phyloP scores from a whole-genome alignment of 1,284 basidiomycete genomes.

The Cystobasidium sp. region DNA sequence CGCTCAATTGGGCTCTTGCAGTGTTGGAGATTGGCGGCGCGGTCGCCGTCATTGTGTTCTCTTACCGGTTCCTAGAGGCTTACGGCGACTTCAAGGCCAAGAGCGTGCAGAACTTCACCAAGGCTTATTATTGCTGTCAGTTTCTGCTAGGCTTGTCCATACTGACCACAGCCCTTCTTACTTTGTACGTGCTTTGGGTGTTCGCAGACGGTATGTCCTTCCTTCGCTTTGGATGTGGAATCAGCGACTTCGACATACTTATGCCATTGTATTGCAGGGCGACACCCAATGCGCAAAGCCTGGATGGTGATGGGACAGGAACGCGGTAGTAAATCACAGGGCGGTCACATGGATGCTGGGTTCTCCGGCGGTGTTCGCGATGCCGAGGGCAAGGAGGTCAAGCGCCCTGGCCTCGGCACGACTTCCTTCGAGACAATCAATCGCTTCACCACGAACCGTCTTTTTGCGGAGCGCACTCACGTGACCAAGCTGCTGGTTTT shows the following conservation, averaged over 20 bases:
- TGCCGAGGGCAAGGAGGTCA: constrained; percentile 4
- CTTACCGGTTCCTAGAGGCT: neutral
- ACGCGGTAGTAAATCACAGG: neutral
- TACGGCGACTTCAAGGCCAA: neutral
- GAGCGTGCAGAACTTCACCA: constrained; percentile 4
- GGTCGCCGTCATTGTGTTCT: constrained; percentile 9
- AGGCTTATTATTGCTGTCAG: constrained; percentile 10
- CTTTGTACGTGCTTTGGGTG: constrained; percentile 30
- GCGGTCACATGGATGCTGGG: neutral
- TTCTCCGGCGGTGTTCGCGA: neutral
- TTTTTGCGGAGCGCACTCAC: constrained; percentile 5
- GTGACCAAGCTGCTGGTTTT: constrained; percentile 10
- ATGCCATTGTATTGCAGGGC: neutral
- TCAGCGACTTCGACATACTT: neutral
- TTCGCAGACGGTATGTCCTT: constrained; percentile 21
- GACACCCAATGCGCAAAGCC: constrained; percentile 33
- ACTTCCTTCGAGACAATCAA: constrained; percentile 17
- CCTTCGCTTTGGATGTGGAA: neutral
- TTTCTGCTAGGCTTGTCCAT: constrained; percentile 19
- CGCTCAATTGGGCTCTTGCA: constrained; percentile 18
- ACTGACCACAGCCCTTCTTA: neutral
- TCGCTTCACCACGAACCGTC: neutral
- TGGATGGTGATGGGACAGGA: constrained; percentile 7
- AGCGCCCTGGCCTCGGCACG: constrained; percentile 5
- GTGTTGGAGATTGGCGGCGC: neutral